These are phyloP conservation scores for Closterium sp. DNA, from an alignment of 139 green algal species.

Conservation along the genomic window DNA sequence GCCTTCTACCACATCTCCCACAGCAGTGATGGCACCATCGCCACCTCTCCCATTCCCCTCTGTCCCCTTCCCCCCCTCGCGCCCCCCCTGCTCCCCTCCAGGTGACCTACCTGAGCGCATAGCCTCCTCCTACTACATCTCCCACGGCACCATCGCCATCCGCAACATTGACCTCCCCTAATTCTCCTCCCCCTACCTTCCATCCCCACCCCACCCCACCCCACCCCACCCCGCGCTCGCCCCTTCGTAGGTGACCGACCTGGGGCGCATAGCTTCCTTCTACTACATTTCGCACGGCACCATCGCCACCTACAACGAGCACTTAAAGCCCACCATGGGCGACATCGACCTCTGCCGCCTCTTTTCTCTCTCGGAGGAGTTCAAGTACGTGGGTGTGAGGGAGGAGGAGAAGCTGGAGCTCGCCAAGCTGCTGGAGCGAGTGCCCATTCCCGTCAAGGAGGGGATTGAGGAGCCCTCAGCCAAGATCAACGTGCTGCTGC, in stretches of 20 bases:
- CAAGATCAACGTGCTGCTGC: constrained; percentile 69
- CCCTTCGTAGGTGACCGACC: constrained; percentile 72
- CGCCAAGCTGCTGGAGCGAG: constrained; percentile 94
- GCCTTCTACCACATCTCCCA: constrained; percentile 96
- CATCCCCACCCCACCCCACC: not conserved
- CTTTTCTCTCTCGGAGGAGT: constrained; percentile 90
- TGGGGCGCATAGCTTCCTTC: constrained; percentile 92
- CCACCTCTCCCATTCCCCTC: constrained; percentile 60
- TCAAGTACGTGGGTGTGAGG: constrained; percentile 82
- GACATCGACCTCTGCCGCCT: constrained; percentile 97
- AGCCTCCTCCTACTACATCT: constrained; percentile 95
- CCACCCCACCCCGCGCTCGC: not conserved
- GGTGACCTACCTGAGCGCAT: constrained; percentile 90
- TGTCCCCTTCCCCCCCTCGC: too few species aligned
- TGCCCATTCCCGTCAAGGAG: constrained; percentile 98
- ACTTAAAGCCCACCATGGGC: constrained; percentile 94
- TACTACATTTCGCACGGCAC: constrained; percentile 97
- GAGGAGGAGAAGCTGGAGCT: constrained; percentile 99
- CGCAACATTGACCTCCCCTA: constrained; percentile 70
- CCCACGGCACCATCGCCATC: constrained; percentile 84
- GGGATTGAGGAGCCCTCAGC: constrained; percentile 90
- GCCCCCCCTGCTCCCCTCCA: constrained; percentile 34
- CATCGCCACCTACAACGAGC: constrained; percentile 92
- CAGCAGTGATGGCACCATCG: constrained; percentile 82
- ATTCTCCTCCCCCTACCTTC: not conserved